Evolutionary conservation across 2,329 filamentous ascomycete genomes (phyloP), one percentile per base, ranked within the genome.

Genomic region (Arthrobotrys conoides): DNA sequence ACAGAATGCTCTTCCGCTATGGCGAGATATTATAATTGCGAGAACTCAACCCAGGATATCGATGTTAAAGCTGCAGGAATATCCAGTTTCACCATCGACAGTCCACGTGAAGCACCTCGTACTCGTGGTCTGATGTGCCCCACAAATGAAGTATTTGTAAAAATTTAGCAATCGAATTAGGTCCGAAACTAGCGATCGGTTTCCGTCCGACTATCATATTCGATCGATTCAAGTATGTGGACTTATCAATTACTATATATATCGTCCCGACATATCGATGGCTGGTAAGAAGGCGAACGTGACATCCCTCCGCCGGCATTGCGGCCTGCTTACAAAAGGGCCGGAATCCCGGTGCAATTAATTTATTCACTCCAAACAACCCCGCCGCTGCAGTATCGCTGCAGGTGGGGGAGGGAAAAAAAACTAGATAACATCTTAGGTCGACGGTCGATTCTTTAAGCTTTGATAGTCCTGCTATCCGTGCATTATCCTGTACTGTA

Each of bases 321-420:
- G 61, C 51, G 57, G 22, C 57, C 57, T 65, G 68, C 55, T 65
- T 55, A 65, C 57, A 49, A 65, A 46, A 71, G 36, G 57, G 14
- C 55, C 61, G 41, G 51, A 24, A 73, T 61, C 70, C 70, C 61
- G 55, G 70, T 61, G 44, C 46, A 49, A 41, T 59, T 67, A 73
- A 73, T 73, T 16, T 73, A 73, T 73, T 73, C 59, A 44, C 3
- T 30, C 30, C 33, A 67, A 61, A 73, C 70, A 64, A 66, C 61
- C 48, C 70, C 41, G 27, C 44, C 27, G 22, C 63, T 71, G 68
- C 44, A 51, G 27, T 18, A 24, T 30, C 6, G 9, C 46, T 55
- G 70, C 57, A 53, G 65, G 38, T 20, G 44, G 27, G 27, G 6
- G 27, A 6, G 27, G 27, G 27, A n/a, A 33, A 41, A 41, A 30